These are phyloP conservation scores for Dactylonectria estremocensis DNA, from an alignment of 2,329 filamentous ascomycete genomes.

Conservation along the genomic window DNA sequence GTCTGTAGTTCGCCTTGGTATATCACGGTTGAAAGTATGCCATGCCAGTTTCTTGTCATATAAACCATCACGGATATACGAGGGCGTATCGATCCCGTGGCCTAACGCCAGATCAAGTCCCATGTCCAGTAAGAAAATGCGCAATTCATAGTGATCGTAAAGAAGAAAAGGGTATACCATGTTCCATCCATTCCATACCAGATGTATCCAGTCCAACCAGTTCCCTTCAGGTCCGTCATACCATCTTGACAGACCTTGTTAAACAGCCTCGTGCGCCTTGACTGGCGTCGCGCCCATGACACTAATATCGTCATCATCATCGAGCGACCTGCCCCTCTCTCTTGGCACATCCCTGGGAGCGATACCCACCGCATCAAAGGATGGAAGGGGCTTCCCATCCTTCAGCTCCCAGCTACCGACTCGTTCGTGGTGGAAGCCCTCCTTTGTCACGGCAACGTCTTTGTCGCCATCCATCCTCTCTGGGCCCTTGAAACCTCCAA, in stretches of 20 bases:
- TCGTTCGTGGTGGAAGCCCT: conserved; percentile 61
- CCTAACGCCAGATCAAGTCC: conserved; percentile 3
- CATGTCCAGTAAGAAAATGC: background rate
- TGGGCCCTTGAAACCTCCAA: conserved; percentile 61
- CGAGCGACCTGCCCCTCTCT: conserved; percentile 39
- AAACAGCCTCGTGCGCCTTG: conserved; percentile 58
- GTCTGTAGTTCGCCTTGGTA: background rate
- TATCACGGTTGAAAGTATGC: background rate
- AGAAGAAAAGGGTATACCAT: conserved; percentile 42
- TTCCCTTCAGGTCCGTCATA: background rate
- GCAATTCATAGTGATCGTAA: conserved; percentile 12
- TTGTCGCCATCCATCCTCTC: conserved; percentile 62
- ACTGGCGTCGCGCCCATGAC: conserved; percentile 56
- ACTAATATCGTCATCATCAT: conserved; percentile 54
- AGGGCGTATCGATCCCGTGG: background rate
- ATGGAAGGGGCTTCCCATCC: conserved; percentile 30
- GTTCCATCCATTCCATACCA: conserved; percentile 12
- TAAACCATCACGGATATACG: background rate
- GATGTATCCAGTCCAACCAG: background rate
- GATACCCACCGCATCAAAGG: conserved; percentile 37
- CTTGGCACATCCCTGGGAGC: conserved; percentile 44
- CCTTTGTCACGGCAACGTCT: conserved; percentile 59
- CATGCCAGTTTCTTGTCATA: background rate
- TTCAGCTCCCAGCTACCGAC: conserved; percentile 67
- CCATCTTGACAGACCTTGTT: background rate